Evolutionary conservation across 371 early-diverging fungal species (phyloP).

Genomic region (Lichtheimia corymbifera): DNA sequence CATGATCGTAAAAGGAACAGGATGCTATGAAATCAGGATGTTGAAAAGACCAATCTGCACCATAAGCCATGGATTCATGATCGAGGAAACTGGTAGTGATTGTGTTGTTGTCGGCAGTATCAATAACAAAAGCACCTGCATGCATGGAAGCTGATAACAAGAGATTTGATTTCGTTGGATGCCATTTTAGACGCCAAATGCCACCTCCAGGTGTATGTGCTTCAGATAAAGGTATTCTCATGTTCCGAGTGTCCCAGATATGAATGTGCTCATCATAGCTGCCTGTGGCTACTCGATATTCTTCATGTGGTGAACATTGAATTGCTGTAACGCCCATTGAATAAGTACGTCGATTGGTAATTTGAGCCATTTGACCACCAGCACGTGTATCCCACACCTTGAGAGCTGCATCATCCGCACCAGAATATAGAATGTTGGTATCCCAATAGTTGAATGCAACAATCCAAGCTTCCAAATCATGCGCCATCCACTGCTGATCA

Average conservation of each 20-base stretch:
- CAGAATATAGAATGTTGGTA: conserved; percentile 62
- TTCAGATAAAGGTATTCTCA: conserved; percentile 72
- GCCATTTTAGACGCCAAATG: conserved; percentile 94
- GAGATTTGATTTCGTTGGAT: conserved; percentile 65
- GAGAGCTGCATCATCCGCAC: conserved; percentile 82
- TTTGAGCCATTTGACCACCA: conserved; percentile 19
- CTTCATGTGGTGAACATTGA: conserved; percentile 75
- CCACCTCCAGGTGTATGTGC: conserved; percentile 79
- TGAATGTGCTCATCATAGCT: conserved; percentile 85
- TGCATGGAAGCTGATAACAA: conserved; percentile 91
- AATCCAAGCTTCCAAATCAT: conserved; percentile 94
- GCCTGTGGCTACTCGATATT: conserved; percentile 80
- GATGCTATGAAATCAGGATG: conserved; percentile 65
- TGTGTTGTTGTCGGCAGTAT: conserved; percentile 15
- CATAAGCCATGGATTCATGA: conserved; percentile 88
- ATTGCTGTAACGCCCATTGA: conserved; percentile 86
- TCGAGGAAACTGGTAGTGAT: conserved; percentile 55
- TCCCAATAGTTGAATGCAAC: conserved; percentile 82
- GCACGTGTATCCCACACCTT: conserved; percentile 87
- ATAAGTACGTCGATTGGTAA: conserved; percentile 48
- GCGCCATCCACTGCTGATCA: conserved; percentile 69
- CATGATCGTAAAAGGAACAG: conserved; percentile 94
- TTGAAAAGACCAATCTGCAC: conserved; percentile 85
- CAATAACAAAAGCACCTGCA: conserved; percentile 53
- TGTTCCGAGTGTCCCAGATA: conserved; percentile 87